A percentile compares a stretch with the other conserved stretches of the same genome.
Conservation (phyloP, 73 alveolate genomes). For the Uronychia binucleata region DNA sequence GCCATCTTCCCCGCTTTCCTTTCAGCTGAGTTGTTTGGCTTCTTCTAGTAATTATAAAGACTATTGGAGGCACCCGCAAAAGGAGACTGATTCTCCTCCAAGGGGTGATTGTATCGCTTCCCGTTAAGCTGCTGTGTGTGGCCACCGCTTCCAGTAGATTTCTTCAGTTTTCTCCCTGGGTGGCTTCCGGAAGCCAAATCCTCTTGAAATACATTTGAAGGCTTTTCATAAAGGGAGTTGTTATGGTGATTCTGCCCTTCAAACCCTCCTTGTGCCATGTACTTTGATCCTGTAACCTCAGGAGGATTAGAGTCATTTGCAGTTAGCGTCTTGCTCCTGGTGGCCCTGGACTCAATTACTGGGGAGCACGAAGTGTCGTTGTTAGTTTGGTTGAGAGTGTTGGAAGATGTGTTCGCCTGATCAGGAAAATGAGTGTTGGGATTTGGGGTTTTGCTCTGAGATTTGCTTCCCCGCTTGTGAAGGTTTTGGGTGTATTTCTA, state of each 20-base stretch:
- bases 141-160: background rate
- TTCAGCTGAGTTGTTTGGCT: background rate
- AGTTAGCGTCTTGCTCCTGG: background rate
- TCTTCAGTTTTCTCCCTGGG: background rate
- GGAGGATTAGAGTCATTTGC: background rate
- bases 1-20: background rate
- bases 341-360: background rate
- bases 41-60: too few relatives aligned
- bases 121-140: background rate
- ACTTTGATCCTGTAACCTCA: background rate
- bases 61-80: background rate
- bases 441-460: background rate
- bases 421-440: background rate
- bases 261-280: background rate
- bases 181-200: background rate
- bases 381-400: too few relatives aligned
- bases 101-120: background rate
- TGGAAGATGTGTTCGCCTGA: background rate
- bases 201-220: background rate
- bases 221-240: background rate
- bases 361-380: background rate
- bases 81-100: background rate
- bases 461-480: background rate
- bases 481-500: background rate
- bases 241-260: background rate